Percentiles rank a stretch among this genome's conserved stretches.
Evolutionary conservation across 805 yeast species (phyloP).

Genomic region (Metschnikowia similis): DNA sequence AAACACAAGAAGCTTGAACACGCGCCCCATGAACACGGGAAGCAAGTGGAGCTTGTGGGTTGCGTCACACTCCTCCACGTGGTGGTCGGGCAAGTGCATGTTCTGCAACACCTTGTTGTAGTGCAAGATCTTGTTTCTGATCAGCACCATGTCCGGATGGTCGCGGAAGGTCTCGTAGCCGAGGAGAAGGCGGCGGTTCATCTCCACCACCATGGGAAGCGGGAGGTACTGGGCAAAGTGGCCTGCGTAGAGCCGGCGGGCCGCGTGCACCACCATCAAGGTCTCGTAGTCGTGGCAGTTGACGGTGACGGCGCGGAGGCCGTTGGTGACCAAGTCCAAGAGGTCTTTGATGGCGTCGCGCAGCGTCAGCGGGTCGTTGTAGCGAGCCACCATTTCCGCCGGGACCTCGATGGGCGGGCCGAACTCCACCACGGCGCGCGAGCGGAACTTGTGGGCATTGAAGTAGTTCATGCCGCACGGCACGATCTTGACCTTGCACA

Average conservation of each 20-base stretch:
- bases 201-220: constrained; percentile 78
- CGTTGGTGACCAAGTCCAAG: constrained; percentile 65
- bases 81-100: constrained; percentile 52
- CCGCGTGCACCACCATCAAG: constrained; percentile 84
- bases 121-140: constrained; percentile 58
- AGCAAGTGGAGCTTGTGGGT: constrained; percentile 47
- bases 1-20: constrained; percentile 52
- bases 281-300: constrained; percentile 88
- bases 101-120: constrained; percentile 61
- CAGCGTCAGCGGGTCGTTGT: constrained; percentile 60
- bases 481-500: constrained; percentile 76
- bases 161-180: constrained; percentile 76
- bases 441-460: constrained; percentile 92
- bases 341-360: constrained; percentile 71
- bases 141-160: constrained; percentile 58
- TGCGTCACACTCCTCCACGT: constrained; percentile 53
- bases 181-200: constrained; percentile 79
- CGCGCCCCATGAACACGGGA: constrained; percentile 53
- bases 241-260: constrained; percentile 80
- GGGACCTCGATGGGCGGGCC: constrained; percentile 78
- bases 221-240: constrained; percentile 71
- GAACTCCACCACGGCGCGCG: constrained; percentile 92
- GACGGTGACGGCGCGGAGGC: constrained; percentile 80
- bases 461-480: constrained; percentile 98
- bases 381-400: constrained; percentile 54